Evolutionary conservation across 163 green algal genomes (phyloP).

Genomic region (Volvox carteri): DNA sequence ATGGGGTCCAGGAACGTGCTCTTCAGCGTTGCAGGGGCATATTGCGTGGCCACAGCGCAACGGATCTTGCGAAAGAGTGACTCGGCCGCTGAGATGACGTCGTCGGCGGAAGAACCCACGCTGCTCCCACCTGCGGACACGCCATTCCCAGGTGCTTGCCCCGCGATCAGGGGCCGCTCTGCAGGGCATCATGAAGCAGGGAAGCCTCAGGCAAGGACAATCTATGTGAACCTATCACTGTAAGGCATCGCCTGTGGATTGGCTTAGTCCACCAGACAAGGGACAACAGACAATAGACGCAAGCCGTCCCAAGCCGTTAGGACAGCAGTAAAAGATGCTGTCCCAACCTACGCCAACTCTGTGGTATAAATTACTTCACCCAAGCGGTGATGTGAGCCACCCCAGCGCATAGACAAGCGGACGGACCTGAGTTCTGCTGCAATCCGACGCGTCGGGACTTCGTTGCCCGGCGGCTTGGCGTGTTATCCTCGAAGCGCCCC

Average conservation of each 20-base stretch:
- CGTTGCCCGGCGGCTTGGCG: constrained; percentile 71
- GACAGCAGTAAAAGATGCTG: no score
- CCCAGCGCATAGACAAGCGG: no score
- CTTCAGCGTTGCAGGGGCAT: constrained; percentile 86
- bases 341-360: no score
- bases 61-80: constrained; percentile 78
- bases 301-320: no score
- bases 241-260: no score
- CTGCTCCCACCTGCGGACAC: neutral
- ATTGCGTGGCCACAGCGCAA: constrained; percentile 74
- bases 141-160: neutral
- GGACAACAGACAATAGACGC: no score
- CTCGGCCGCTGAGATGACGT: constrained; percentile 73
- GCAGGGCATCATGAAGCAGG: no score
- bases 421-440: constrained; percentile 35
- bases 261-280: no score
- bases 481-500: constrained; percentile 76
- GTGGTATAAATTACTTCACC: no score
- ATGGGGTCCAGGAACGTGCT: constrained; percentile 90
- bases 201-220: no score
- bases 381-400: no score
- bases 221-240: no score
- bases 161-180: neutral
- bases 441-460: constrained; percentile 62
- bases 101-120: constrained; percentile 40